Conservation (phyloP, 164 flowering plant genomes). For the Houttuynia cordata region DNA sequence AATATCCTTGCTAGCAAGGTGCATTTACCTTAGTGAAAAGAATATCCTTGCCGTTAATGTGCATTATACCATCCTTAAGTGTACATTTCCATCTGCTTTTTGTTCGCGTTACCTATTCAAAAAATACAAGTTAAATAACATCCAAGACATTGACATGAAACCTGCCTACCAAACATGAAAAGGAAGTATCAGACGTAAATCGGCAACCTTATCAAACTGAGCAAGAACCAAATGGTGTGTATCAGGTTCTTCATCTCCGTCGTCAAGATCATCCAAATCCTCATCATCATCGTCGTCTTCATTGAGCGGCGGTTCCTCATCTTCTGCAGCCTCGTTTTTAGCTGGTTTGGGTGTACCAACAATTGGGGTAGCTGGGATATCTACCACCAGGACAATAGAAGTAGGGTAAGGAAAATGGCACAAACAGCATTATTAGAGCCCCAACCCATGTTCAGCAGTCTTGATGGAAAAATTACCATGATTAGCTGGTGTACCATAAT, state of each 20-base stretch:
- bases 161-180: neutral
- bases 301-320: slow-evolving; percentile 66
- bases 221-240: slow-evolving; percentile 84
- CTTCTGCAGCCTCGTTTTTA: slow-evolving; percentile 51
- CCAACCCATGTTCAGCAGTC: neutral
- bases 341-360: slow-evolving; percentile 20
- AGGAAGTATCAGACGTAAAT: too few relatives aligned
- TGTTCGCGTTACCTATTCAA: slow-evolving; percentile 68
- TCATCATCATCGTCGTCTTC: slow-evolving; percentile 86
- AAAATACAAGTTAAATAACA: neutral
- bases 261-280: slow-evolving; percentile 72
- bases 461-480: slow-evolving; percentile 31
- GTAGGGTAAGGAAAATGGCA: neutral
- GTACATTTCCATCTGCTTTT: slow-evolving; percentile 97
- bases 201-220: slow-evolving; percentile 92
- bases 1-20: neutral
- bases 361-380: slow-evolving; percentile 57
- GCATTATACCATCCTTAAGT: slow-evolving; percentile 94
- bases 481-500: slow-evolving; percentile 83
- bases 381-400: slow-evolving; percentile 18
- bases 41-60: slow-evolving; percentile 70
- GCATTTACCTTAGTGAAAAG: slow-evolving; percentile 73
- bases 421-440: neutral
- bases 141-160: neutral
- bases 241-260: slow-evolving; percentile 65